Evolutionary conservation across 2,329 filamentous ascomycete species (phyloP), one percentile per base, ranked within the genome.

Genomic region (Colletotrichum sp.): DNA sequence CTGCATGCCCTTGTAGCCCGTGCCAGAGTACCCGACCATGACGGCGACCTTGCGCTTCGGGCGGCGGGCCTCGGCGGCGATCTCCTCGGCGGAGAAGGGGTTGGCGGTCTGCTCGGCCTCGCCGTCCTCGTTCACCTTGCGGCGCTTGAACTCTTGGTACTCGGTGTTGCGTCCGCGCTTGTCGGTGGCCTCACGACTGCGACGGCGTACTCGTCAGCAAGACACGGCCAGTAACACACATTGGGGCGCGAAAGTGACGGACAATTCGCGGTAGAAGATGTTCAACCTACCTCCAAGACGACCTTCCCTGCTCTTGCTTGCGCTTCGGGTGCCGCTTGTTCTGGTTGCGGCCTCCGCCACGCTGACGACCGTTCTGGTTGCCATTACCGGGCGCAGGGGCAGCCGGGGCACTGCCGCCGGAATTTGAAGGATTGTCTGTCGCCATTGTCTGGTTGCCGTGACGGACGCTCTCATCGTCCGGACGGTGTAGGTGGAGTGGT

Each of bases 11-110:
- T 95, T 96, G 89, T 99, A 99, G 18, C 97, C 97, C 12, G 95
- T 98, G 66, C 97, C 97, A 8, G 96, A 96, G 85, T 99, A 99
- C 18, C 97, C 97, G 80, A 99, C 93, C 88, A 99, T 88, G 36
- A 99, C 96, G 55, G 96, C 97, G 66, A 98, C 96, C 88, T 99
- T 99, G 85, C 95, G 93, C 90, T 99, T 99, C 28, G 97, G 97
- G 72, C 93, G 92, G 78, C 96, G 93, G 83, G 94, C 93, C 84
- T 99, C 97, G 63, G 93, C 92, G 15, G 94, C 95, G 79, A 98
- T 96, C 86, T 98, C 96, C 78, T 97, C 95, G 80, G 95, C 91
- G 70, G 87, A 86, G 80, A 92, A 92, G 52, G 88, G 87, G 74
- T 91, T 91, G 66, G 79, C 81, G 21, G 21, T 59, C 62, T 39